Conservation (phyloP, 164 flowering plant species). For the Santalum album region DNA sequence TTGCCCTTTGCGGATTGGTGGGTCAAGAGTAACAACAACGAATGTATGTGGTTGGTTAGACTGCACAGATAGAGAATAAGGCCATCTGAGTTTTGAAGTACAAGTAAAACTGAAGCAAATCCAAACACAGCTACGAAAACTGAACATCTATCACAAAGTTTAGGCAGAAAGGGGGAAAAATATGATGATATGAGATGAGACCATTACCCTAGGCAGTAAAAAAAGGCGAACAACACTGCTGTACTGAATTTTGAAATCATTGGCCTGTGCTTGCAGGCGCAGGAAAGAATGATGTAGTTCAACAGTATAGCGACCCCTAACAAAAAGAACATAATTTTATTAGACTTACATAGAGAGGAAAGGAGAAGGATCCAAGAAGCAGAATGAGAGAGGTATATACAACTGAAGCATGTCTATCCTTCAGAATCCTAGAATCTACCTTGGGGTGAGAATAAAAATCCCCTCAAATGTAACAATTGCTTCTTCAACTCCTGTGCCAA, state of each 20-base stretch:
- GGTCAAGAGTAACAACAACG: conserved; percentile 88
- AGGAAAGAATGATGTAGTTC: conserved; percentile 92
- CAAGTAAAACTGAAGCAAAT: neutral
- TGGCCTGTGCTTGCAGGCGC: conserved; percentile 90
- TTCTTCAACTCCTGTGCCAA: conserved; percentile 76
- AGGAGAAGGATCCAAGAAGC: neutral
- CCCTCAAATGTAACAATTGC: conserved; percentile 92
- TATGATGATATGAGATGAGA: no score
- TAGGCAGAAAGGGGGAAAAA: no score
- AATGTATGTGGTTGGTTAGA: conserved; percentile 95
- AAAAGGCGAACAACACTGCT: conserved; percentile 96
- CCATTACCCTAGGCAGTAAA: conserved; percentile 87
- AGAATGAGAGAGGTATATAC: neutral
- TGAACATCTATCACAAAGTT: no score
- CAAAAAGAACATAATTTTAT: conserved; percentile 12
- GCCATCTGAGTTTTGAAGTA: conserved; percentile 2
- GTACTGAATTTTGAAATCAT: conserved; percentile 96
- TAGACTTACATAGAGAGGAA: neutral
- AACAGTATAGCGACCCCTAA: conserved; percentile 91
- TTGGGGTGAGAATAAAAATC: conserved; percentile 92
- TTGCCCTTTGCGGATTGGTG: conserved; percentile 97
- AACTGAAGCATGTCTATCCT: neutral
- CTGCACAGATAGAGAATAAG: conserved; percentile 39
- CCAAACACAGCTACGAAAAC: neutral
- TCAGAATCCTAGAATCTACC: conserved; percentile 27